Conservation (phyloP, 345 rosid species). For the Angophora floribunda region DNA sequence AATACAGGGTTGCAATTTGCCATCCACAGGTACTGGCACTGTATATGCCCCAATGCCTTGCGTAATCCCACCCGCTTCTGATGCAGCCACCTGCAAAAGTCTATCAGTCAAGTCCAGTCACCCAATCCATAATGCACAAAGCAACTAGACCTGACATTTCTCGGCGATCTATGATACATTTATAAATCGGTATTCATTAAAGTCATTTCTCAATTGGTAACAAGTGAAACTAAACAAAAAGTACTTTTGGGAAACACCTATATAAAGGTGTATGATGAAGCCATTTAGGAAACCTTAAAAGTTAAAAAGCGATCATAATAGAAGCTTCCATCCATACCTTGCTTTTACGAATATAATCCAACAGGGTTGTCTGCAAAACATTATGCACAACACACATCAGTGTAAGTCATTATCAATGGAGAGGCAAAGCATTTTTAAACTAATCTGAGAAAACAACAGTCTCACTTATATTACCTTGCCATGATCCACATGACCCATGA, state of each 20-base stretch:
- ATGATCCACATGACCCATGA: slow-evolving; percentile 99
- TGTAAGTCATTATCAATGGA: neutral
- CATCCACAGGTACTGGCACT: slow-evolving; percentile 77
- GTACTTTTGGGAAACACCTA: neutral
- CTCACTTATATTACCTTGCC: slow-evolving; percentile 57
- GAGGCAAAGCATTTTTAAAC: neutral
- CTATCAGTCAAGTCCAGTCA: slow-evolving; percentile 13
- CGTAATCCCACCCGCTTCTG: slow-evolving; percentile 98
- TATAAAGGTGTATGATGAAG: neutral
- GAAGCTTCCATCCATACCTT: slow-evolving; percentile 48
- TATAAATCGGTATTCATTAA: neutral
- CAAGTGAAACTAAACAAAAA: neutral
- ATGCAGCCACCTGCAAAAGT: slow-evolving; percentile 73
- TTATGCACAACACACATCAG: slow-evolving; percentile 21
- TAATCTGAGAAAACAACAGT: neutral
- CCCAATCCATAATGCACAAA: neutral
- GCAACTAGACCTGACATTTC: neutral
- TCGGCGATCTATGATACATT: neutral
- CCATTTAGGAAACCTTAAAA: neutral
- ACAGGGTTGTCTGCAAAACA: slow-evolving; percentile 79
- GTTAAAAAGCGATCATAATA: neutral
- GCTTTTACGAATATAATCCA: slow-evolving; percentile 90
- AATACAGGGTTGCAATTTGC: slow-evolving; percentile 71
- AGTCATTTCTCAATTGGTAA: neutral
- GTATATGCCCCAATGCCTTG: slow-evolving; percentile 98